Base-by-base conservation (phyloP, 2,329 filamentous ascomycete species). In the Aspergillus jensenii region DNA sequence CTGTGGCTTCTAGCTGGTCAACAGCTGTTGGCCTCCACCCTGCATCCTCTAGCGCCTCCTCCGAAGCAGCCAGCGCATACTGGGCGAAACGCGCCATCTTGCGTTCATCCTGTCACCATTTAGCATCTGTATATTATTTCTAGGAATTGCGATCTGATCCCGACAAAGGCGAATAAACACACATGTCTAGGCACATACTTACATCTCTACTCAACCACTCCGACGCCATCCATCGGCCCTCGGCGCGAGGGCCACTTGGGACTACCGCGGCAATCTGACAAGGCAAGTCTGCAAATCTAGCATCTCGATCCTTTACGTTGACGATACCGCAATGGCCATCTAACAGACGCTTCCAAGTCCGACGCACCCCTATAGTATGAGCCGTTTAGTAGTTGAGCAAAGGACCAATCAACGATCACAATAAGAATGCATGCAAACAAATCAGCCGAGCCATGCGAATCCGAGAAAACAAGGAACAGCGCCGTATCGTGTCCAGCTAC, bases 51-150 rank as follows among this genome's bases (percentile, higher is more conserved):
- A 99, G 79, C 0, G 95, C 95, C 83, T 98, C 95, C 51, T 91
- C 85, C 0, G 91, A 84, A 3, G 93, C 91, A 12, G 90, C 91
- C 69, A 96, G 83, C 14, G 93, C 93, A 78, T 96, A 98, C 74
- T 98, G 93, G 4, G 92, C 85, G 71, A 98, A 98, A 23, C 80
- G 82, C n/a, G 95, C 92, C 87, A 96, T 96, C 69, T 91, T 89
- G 4, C 92, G 85, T 67, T 84, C 79, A 62, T 88, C 85, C 84
- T 86, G 33, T 27, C 19, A 39, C 12, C 15, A 17, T 53, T 59
- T 19, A 62, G 50, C 12, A 25, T 14, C 44, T 14, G 17, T 3
- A 4, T 39, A 27, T 44, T 19, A 48, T 23, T 6, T 7, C 23
- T 45, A 45, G 17, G 8, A 45, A 14, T 45, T 6, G 3, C 15